Conservation (phyloP, 176 grass and related monocot species). For the Phoenix dactylifera region DNA sequence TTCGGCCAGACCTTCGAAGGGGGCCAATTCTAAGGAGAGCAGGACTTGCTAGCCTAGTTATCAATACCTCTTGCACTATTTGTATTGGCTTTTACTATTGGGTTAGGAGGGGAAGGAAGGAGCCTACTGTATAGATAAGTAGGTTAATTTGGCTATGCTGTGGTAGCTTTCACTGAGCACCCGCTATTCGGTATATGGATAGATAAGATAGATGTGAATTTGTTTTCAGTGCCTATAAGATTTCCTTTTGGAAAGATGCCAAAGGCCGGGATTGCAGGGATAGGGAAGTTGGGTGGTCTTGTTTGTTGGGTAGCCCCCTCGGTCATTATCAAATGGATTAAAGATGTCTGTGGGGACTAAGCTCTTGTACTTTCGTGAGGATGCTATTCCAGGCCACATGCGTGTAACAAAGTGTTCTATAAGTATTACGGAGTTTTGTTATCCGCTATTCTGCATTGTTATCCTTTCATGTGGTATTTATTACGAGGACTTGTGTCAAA, state of each 20-base stretch:
- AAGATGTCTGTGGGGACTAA: not conserved
- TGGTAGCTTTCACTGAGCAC: not conserved
- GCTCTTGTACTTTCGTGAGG: not conserved
- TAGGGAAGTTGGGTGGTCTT: not conserved
- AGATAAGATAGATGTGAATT: not conserved
- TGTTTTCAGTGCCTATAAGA: not conserved
- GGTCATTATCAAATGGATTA: not conserved
- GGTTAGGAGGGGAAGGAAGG: too few species aligned
- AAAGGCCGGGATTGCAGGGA: not conserved
- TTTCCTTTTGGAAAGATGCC: not conserved
- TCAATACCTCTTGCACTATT: too few species aligned
- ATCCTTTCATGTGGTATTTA: too few species aligned
- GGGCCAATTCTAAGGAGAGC: not conserved
- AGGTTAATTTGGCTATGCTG: not conserved
- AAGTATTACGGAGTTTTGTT: too few species aligned
- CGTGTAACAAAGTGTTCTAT: too few species aligned
- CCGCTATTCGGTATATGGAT: not conserved
- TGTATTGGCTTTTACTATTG: too few species aligned
- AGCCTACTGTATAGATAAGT: not conserved
- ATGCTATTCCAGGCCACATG: not conserved
- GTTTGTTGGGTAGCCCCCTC: not conserved
- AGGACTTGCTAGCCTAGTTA: too few species aligned
- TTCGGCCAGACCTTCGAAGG: conserved; percentile 10
- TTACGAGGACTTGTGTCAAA: too few species aligned
- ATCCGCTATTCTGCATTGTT: too few species aligned